Percentiles rank a stretch among this genome's conserved stretches.
Evolutionary conservation across 768 basidiomycete genomes (phyloP).

Genomic region (Leccinum variicolor): DNA sequence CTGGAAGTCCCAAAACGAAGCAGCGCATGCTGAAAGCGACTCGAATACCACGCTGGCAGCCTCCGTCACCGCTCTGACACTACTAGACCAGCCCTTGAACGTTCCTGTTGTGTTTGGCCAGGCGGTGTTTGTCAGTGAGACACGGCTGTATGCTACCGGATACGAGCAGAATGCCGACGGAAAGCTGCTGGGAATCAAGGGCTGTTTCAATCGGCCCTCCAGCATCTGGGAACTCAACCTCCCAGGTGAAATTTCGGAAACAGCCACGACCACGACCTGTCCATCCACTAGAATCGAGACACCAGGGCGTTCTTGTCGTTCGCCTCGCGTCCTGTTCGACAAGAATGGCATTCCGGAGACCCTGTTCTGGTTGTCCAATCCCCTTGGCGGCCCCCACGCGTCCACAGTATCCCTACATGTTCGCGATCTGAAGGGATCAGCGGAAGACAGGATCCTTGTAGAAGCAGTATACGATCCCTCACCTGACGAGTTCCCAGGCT

Average conservation of each 20-base stretch:
- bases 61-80: slow-evolving; percentile 10
- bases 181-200: slow-evolving; percentile 54
- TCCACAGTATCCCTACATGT: slow-evolving; percentile 46
- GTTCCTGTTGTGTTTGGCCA: slow-evolving; percentile 50
- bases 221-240: slow-evolving; percentile 50
- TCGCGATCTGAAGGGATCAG: slow-evolving; percentile 31
- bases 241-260: not conserved
- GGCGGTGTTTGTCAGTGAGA: slow-evolving; percentile 44
- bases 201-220: slow-evolving; percentile 55
- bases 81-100: slow-evolving; percentile 2
- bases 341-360: slow-evolving; percentile 15
- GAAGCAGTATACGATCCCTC: slow-evolving; percentile 40
- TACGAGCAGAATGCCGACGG: slow-evolving; percentile 58
- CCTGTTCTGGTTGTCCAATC: slow-evolving; percentile 54
- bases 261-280: slow-evolving; percentile 14
- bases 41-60: slow-evolving; percentile 2
- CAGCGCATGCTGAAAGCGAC: not conserved
- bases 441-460: slow-evolving; percentile 32
- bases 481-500: slow-evolving; percentile 52
- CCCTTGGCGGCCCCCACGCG: slow-evolving; percentile 56
- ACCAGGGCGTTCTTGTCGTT: slow-evolving; percentile 48
- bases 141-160: slow-evolving; percentile 54
- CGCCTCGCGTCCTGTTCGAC: slow-evolving; percentile 44
- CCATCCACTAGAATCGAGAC: slow-evolving; percentile 37
- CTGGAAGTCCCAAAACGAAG: slow-evolving; percentile 33